phyloP scores from a whole-genome alignment of 441 rosid genomes.

The Metrosideros polymorpha region DNA sequence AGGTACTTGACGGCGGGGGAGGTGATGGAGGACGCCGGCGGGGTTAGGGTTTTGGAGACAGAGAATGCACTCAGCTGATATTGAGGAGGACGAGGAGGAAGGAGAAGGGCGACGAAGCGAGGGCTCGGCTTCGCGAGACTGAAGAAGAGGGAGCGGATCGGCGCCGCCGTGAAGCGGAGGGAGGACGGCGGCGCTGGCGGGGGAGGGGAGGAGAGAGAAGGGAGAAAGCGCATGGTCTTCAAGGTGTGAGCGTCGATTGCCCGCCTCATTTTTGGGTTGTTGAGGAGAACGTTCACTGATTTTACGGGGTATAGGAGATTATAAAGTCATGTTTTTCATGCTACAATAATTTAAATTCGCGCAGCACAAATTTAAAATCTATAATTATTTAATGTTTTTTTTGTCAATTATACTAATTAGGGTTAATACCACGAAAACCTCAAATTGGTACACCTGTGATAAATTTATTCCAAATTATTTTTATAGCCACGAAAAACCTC shows the following conservation, averaged over 20 bases:
- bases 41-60: not conserved
- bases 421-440: too few species aligned
- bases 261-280: not conserved
- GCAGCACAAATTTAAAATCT: not conserved
- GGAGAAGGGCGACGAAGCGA: not conserved
- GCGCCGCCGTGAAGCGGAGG: not conserved
- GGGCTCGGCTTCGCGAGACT: not conserved
- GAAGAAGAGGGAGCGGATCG: not conserved
- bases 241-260: not conserved
- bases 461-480: too few species aligned
- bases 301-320: not conserved
- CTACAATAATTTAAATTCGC: not conserved
- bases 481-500: too few species aligned
- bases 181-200: not conserved
- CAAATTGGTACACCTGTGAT: too few species aligned
- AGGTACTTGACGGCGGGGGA: constrained; percentile 6
- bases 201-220: not conserved
- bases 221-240: not conserved
- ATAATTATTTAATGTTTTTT: not conserved
- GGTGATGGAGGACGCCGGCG: not conserved
- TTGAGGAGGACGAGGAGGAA: not conserved
- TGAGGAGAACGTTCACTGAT: not conserved
- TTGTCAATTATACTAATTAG: too few species aligned
- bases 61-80: not conserved
- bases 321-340: not conserved